Conservation (phyloP, 202 grass and related monocot species). For the Dendrocalamus latiflorus region DNA sequence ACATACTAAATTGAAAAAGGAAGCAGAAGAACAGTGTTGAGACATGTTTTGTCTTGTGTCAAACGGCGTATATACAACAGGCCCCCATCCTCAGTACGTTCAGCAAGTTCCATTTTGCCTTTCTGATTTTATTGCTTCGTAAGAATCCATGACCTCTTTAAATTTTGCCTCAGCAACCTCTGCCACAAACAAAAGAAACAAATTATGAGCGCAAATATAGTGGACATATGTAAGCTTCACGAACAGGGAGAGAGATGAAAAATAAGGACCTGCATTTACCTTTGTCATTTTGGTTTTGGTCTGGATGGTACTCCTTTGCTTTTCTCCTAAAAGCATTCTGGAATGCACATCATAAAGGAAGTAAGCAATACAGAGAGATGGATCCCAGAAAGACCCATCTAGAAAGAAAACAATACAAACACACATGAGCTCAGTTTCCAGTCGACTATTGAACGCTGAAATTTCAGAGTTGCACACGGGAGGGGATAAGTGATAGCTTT, state of each 20-base stretch:
- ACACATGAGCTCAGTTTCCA: background rate
- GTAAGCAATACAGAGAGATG: background rate
- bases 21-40: background rate
- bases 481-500: background rate
- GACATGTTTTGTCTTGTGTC: background rate
- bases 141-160: slow-evolving; percentile 83
- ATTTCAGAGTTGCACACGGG: background rate
- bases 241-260: background rate
- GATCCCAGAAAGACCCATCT: background rate
- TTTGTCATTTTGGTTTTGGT: slow-evolving; percentile 90
- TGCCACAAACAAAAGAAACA: slow-evolving; percentile 25
- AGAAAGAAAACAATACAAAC: too few relatives aligned
- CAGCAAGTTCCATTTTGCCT: slow-evolving; percentile 43
- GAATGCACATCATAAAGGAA: slow-evolving; percentile 19
- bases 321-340: slow-evolving; percentile 86
- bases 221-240: background rate
- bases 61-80: slow-evolving; percentile 28
- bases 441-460: background rate
- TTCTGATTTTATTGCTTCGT: slow-evolving; percentile 79
- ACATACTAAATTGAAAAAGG: slow-evolving; percentile 10
- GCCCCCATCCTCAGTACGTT: background rate
- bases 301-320: slow-evolving; percentile 91
- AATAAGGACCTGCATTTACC: slow-evolving; percentile 28
- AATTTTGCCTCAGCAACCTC: slow-evolving; percentile 78
- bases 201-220: background rate